These are phyloP conservation scores for Penicillium cosmopolitanum DNA, from an alignment of 495 filamentous ascomycete species.

Conservation along the genomic window DNA sequence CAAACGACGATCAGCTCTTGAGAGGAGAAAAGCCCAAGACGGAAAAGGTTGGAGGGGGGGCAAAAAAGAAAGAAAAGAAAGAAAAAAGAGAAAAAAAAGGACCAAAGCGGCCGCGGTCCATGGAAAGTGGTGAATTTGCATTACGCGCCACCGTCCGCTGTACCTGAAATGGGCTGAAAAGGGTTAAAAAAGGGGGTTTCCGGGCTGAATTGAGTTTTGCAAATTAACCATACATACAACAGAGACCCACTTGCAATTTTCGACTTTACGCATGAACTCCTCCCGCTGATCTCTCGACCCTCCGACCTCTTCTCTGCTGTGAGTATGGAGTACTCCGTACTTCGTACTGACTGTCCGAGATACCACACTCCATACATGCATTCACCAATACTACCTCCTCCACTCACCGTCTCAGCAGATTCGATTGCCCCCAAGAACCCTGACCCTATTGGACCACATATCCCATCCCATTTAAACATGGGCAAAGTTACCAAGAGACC, in stretches of 20 bases:
- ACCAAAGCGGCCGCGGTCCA: constrained; percentile 2
- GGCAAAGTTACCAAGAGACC: constrained; percentile 15
- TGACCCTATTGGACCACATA: background rate
- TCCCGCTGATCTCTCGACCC: constrained; percentile 12
- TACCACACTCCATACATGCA: no score
- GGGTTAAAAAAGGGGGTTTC: background rate
- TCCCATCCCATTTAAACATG: constrained; percentile 1
- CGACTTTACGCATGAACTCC: constrained; percentile 16
- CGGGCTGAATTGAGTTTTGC: background rate
- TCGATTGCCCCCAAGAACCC: constrained; percentile 2
- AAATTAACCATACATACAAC: constrained; percentile 5
- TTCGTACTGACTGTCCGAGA: no score
- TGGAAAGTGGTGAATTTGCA: constrained; percentile 9
- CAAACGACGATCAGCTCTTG: constrained; percentile 8
- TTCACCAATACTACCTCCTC: background rate
- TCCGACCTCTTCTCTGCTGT: background rate
- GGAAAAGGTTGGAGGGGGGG: background rate
- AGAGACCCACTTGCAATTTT: constrained; percentile 1
- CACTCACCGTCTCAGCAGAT: background rate
- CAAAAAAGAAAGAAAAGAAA: background rate
- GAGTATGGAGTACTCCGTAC: background rate
- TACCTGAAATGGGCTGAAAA: background rate
- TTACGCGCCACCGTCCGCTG: background rate
- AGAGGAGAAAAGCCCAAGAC: background rate
- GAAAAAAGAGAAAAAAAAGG: constrained; percentile 8